Evolutionary conservation across 2,329 filamentous ascomycete species (phyloP).

Genomic region (Aspergillus uvarum): DNA sequence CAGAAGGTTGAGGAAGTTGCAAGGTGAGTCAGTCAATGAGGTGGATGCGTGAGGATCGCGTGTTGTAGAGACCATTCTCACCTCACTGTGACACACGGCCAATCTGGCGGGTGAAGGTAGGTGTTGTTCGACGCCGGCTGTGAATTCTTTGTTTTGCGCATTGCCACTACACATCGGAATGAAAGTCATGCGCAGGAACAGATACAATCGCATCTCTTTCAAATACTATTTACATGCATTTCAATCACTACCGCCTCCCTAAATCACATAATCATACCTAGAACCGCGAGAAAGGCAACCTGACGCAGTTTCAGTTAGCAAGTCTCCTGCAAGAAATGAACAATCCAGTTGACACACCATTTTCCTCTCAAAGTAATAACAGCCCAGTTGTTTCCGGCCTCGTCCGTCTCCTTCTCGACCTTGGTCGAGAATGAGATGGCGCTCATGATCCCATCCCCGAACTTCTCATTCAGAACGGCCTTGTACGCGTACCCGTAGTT

Average conservation of each 20-base stretch:
- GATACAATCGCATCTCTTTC: not conserved
- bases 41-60: not conserved
- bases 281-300: constrained; percentile 50
- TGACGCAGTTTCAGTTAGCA: constrained; percentile 22
- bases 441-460: constrained; percentile 93
- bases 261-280: constrained; percentile 18
- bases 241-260: not conserved
- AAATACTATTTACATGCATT: not conserved
- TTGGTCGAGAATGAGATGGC: constrained; percentile 88
- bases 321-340: not conserved
- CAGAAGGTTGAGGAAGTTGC: not conserved
- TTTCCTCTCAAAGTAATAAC: constrained; percentile 81
- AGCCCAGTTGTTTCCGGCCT: constrained; percentile 76
- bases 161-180: not conserved
- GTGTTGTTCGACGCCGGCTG: not conserved
- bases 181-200: not conserved
- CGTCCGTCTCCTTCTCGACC: constrained; percentile 90
- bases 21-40: not conserved
- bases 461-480: constrained; percentile 93
- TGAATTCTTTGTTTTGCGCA: not conserved
- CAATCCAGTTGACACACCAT: constrained; percentile 58
- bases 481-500: constrained; percentile 98
- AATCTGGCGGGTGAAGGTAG: not conserved
- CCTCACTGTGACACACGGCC: not conserved
- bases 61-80: not conserved